Evolutionary conservation across 164 flowering plant species (phyloP).

Genomic region (Saururus chinensis): DNA sequence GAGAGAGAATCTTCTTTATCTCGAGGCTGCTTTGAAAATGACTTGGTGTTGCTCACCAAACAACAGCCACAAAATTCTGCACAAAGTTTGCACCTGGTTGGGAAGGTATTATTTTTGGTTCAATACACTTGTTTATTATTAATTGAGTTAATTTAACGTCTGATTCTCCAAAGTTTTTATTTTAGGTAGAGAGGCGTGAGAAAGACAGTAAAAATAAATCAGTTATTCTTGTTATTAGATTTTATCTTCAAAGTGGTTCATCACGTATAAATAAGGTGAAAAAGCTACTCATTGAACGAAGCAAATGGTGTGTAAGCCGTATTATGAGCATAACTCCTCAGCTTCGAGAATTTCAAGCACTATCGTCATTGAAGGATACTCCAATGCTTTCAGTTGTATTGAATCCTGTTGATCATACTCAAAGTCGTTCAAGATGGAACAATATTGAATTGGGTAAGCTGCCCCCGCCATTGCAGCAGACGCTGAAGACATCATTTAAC

Average conservation of each 20-base stretch:
- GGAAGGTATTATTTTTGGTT: slow-evolving; percentile 51
- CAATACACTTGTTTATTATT: not conserved
- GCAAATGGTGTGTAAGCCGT: slow-evolving; percentile 77
- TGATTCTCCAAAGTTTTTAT: not conserved
- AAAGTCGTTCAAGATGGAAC: slow-evolving; percentile 11
- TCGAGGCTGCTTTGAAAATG: slow-evolving; percentile 62
- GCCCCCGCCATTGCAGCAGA: slow-evolving; percentile 44
- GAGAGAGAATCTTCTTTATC: slow-evolving; percentile 32
- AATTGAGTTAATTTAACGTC: not conserved
- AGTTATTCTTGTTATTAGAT: slow-evolving; percentile 45
- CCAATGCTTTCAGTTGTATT: slow-evolving; percentile 69
- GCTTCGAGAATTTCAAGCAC: slow-evolving; percentile 91
- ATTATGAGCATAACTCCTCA: slow-evolving; percentile 88
- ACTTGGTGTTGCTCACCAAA: slow-evolving; percentile 75
- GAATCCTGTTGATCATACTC: slow-evolving; percentile 34
- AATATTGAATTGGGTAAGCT: slow-evolving; percentile 35
- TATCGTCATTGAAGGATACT: slow-evolving; percentile 65
- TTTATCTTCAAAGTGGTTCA: slow-evolving; percentile 57
- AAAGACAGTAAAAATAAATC: slow-evolving; percentile 57
- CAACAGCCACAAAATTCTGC: slow-evolving; percentile 39
- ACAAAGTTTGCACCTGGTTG: slow-evolving; percentile 64
- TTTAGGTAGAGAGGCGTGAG: slow-evolving; percentile 85
- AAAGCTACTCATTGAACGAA: slow-evolving; percentile 63
- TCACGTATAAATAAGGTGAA: slow-evolving; percentile 60
- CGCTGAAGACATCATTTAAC: slow-evolving; percentile 62